Base-by-base conservation (phyloP, 2,329 filamentous ascomycete species). In the Monosporascus sp. region DNA sequence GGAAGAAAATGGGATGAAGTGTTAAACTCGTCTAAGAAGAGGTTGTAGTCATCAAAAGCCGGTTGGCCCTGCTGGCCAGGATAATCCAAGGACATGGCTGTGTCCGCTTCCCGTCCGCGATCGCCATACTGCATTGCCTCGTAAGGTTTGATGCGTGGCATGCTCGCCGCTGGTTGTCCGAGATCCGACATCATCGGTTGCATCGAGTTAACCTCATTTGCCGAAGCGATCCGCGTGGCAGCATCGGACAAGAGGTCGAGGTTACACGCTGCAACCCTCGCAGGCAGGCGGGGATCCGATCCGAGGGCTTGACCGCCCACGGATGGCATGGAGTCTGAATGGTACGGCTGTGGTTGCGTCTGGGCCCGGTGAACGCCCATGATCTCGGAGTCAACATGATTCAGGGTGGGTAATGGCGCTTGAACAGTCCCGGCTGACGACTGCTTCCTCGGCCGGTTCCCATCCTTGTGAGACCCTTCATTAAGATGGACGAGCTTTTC, bases 401-500 rank as follows among this genome's bases (percentile, higher is more conserved):
- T 70, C 52, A 81, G 78, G 39, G 75, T 71, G 8, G 76, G 64
- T n/a, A 75, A 72, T 24, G 75, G 69, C 56, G 74, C 76, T 46
- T 75, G 73, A 53, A 70, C 63, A 53, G 67, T 64, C 51, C 68
- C 70, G 51, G 70, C 76, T 15, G 75, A 75, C 17, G 79, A 81
- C n/a, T 74, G 66, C 62, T 80, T 83, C 56, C 79, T 73, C 25
- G 73, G 72, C 50, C 79, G 73, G 61, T 63, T 71, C 57, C 70
- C 75, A 62, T 83, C 79, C 60, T 81, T 82, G 66, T 70, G 77
- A 59, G 66, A 66, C 27, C 75, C 77, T 67, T 83, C 80, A 69
- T 81, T 83, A 64, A 83, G 75, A 65, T 85, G 82, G 61, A 83
- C 81, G 60, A 84, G 78, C 70, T 84, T 84, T 70, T 84, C 80